phyloP scores from a whole-genome alignment of 2,329 filamentous ascomycete species.

The Xylariaceae sp. region DNA sequence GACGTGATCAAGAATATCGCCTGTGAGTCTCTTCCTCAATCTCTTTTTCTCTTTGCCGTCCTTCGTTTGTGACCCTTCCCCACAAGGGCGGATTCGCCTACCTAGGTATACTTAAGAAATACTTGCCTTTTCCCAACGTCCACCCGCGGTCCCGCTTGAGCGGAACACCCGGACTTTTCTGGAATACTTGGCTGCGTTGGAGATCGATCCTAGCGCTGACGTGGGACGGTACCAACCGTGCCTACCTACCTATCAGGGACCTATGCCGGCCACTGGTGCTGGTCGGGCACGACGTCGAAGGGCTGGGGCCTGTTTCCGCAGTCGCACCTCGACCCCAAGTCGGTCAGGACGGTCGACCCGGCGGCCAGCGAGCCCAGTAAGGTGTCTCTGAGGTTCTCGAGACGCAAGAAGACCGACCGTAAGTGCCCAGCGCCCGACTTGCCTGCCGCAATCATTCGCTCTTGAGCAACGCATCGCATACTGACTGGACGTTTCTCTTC shows the following conservation, averaged over 20 bases:
- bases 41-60: background rate
- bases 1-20: constrained; percentile 57
- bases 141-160: no score
- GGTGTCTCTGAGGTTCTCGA: constrained; percentile 18
- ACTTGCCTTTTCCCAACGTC: no score
- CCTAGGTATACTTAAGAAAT: no score
- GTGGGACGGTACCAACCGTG: background rate
- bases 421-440: no score
- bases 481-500: no score
- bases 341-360: constrained; percentile 16
- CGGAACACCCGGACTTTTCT: no score
- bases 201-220: no score
- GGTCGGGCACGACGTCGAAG: constrained; percentile 25
- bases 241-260: constrained; percentile 18
- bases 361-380: constrained; percentile 21
- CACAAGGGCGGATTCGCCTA: no score
- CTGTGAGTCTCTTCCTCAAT: constrained; percentile 19
- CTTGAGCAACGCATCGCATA: no score
- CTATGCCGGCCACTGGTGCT: constrained; percentile 27
- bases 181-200: no score
- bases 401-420: constrained; percentile 16
- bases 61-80: no score
- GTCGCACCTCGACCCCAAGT: constrained; percentile 23
- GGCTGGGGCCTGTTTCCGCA: constrained; percentile 26
- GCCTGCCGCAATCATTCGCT: no score